Evolutionary conservation across 2,329 filamentous ascomycete species (phyloP), one percentile per base, ranked within the genome.

Genomic region (Claviceps citrina): DNA sequence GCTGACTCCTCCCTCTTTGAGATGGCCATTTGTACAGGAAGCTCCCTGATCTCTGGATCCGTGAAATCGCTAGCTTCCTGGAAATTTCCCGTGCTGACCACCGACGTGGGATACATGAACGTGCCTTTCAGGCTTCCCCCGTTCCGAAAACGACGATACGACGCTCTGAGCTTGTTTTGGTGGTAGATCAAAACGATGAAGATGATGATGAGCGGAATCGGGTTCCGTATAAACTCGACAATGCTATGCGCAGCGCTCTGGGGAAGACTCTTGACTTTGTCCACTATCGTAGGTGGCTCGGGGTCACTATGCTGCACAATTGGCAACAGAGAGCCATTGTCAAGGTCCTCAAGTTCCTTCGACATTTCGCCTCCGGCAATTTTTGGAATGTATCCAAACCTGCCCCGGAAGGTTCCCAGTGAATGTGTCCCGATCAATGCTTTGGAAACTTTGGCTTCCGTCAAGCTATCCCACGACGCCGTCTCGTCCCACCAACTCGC

Each of bases 381-480:
- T 3, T 54, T 61, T 1, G 58, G 56, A 4, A 59, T 51, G 20
- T 66, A 62, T 15, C 56, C 51, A 12, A 53, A 47, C 22, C 54
- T 53, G 16, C 50, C 45, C 4, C 57, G 51, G 4, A 7, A 52
- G 43, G 2, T 53, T 53, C 25, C 75, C 71, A 30, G 63, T 2
- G 69, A 71, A 52, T 87, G 83, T 1, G 79, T 80, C n/a, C 83
- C 83, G 7, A 83, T 70, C 41, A 89, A 61, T 2, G 69, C 76
- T 41, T 74, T 68, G 9, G 70, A 68, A 9, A 81, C 62, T 47
- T 76, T 71, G 2, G 58, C 55, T 37, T 58, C 52, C 33, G 52
- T 57, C 31, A 65, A 49, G 13, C 57, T 60, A 32, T 68, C 60
- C 56, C 58, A 62, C 3, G 55, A 44, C 3, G 58, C 54, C 8